phyloP scores from a whole-genome alignment of 2,329 filamentous ascomycete genomes.

The Proliferodiscus dingleyae region DNA sequence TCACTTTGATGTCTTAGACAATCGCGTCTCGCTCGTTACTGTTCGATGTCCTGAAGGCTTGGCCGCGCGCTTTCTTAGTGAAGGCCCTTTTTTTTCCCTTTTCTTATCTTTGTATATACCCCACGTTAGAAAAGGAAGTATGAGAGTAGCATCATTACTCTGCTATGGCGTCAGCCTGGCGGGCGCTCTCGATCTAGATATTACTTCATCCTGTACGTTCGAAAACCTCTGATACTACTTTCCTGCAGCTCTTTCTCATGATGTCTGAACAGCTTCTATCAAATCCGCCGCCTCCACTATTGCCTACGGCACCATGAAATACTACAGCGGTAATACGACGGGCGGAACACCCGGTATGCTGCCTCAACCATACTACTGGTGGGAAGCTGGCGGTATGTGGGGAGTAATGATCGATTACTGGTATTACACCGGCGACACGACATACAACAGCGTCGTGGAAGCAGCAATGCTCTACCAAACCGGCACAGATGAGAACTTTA shows the following conservation, averaged over 20 bases:
- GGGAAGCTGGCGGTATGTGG: conserved; percentile 63
- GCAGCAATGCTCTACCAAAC: conserved; percentile 70
- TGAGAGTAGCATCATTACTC: no score
- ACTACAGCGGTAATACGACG: conserved; percentile 42
- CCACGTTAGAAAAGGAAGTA: no score
- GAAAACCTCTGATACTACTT: no score
- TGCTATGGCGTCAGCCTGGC: no score
- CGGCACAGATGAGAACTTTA: conserved; percentile 67
- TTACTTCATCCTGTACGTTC: no score
- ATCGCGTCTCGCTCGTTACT: no score
- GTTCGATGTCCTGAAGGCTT: no score
- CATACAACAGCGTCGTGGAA: conserved; percentile 58
- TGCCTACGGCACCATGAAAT: conserved; percentile 43
- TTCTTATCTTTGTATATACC: no score
- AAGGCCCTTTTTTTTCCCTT: no score
- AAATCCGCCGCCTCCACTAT: conserved; percentile 25
- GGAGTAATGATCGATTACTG: conserved; percentile 74
- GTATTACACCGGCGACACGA: conserved; percentile 70
- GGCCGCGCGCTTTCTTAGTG: conserved; percentile 16
- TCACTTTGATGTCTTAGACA: no score
- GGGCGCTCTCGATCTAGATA: no score
- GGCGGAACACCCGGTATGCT: conserved; percentile 46
- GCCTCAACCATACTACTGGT: conserved; percentile 45
- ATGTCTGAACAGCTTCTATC: conserved; percentile 15
- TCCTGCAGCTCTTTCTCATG: no score